These are phyloP conservation scores for Fistulinella prunicolor DNA, from an alignment of 768 basidiomycete genomes.

Conservation along the genomic window DNA sequence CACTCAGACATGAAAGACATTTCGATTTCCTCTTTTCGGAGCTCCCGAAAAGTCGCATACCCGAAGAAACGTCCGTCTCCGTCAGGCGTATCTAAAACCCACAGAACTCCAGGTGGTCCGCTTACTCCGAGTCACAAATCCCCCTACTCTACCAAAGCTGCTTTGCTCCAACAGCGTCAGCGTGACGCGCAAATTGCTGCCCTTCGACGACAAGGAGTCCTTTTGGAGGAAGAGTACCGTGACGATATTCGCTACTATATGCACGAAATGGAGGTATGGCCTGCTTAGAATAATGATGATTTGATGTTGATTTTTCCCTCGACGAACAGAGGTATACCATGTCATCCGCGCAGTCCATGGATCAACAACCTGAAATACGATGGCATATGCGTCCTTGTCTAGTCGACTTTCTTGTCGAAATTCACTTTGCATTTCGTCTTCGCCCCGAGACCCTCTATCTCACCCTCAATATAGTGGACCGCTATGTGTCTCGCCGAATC, in stretches of 20 bases:
- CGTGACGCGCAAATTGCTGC: slow-evolving; percentile 68
- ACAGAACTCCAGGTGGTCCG: slow-evolving; percentile 49
- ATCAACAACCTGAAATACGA: slow-evolving; percentile 96
- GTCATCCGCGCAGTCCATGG: slow-evolving; percentile 94
- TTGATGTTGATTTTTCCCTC: slow-evolving; percentile 6
- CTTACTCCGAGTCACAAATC: slow-evolving; percentile 55
- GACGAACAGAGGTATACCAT: slow-evolving; percentile 70
- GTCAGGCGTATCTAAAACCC: slow-evolving; percentile 68
- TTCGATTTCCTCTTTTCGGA: slow-evolving; percentile 53
- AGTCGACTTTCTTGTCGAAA: slow-evolving; percentile 98
- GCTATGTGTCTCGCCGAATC: slow-evolving; percentile 97
- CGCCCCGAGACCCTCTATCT: slow-evolving; percentile 99
- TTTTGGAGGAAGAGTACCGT: slow-evolving; percentile 93
- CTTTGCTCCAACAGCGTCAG: slow-evolving; percentile 61
- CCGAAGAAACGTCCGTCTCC: slow-evolving; percentile 86
- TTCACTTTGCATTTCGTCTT: slow-evolving; percentile 95
- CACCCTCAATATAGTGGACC: slow-evolving; percentile 97
- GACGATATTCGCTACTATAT: slow-evolving; percentile 93
- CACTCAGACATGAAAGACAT: slow-evolving; percentile 73
- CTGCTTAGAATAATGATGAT: background rate
- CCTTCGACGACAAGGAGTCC: slow-evolving; percentile 66
- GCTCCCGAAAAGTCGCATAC: slow-evolving; percentile 65
- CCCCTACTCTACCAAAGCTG: slow-evolving; percentile 63
- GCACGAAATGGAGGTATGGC: slow-evolving; percentile 96
- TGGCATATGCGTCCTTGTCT: slow-evolving; percentile 99